Percentiles rank a stretch among this genome's conserved stretches.
Conservation (phyloP, 2,329 filamentous ascomycete genomes). For the Neobulgaria alba region DNA sequence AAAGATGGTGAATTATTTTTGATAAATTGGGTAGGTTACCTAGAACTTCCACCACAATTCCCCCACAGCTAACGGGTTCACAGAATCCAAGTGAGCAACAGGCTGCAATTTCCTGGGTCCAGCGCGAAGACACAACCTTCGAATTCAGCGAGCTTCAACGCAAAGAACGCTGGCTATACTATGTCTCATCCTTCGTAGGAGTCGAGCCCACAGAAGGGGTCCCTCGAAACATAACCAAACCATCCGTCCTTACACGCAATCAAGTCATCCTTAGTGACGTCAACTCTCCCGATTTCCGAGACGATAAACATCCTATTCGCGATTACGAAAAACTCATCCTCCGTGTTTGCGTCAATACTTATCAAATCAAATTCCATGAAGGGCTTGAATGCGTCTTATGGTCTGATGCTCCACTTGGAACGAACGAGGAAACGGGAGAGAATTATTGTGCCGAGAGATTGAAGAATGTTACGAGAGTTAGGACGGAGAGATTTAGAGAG, state of each 20-base stretch:
- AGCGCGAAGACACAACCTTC: slow-evolving; percentile 65
- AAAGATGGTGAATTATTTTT: slow-evolving; percentile 91
- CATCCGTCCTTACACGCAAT: slow-evolving; percentile 61
- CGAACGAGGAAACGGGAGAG: slow-evolving; percentile 28
- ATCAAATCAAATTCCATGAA: slow-evolving; percentile 69
- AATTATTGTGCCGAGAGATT: slow-evolving; percentile 25
- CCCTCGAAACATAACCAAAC: slow-evolving; percentile 41
- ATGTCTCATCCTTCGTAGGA: slow-evolving; percentile 85
- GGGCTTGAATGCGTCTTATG: slow-evolving; percentile 66
- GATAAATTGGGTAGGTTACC: slow-evolving; percentile 72
- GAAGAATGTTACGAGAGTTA: slow-evolving; percentile 28
- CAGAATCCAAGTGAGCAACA: slow-evolving; percentile 61
- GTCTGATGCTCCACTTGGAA: slow-evolving; percentile 30
- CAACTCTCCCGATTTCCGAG: neutral
- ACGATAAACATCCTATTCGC: neutral
- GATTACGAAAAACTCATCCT: slow-evolving; percentile 59
- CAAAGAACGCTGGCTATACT: slow-evolving; percentile 84
- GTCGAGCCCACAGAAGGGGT: slow-evolving; percentile 82
- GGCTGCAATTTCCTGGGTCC: slow-evolving; percentile 63
- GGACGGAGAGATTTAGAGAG: slow-evolving; percentile 39
- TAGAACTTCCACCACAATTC: slow-evolving; percentile 29
- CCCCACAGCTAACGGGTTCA: too few relatives aligned
- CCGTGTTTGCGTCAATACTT: slow-evolving; percentile 68
- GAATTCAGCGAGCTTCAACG: slow-evolving; percentile 83
- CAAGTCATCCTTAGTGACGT: slow-evolving; percentile 9